phyloP scores from a whole-genome alignment of 2,329 filamentous ascomycete genomes.

The Colletotrichum plurivorum region DNA sequence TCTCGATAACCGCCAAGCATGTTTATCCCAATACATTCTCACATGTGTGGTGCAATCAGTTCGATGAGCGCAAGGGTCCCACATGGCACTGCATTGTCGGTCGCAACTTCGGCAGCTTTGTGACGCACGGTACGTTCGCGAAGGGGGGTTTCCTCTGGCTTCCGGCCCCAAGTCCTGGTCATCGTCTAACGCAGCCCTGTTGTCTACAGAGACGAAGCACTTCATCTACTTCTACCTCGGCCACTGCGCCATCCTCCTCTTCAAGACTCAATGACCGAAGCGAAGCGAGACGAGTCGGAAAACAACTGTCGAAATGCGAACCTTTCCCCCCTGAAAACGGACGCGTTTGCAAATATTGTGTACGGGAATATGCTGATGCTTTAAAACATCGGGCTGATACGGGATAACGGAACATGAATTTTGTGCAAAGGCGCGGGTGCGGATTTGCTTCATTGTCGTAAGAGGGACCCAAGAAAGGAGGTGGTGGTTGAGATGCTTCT shows the following conservation, averaged over 20 bases:
- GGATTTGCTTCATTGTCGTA: slow-evolving; percentile 4
- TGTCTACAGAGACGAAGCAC: slow-evolving; percentile 89
- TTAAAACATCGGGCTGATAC: slow-evolving; percentile 15
- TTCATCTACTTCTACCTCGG: slow-evolving; percentile 99
- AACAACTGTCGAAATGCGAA: slow-evolving; percentile 23
- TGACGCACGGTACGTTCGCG: slow-evolving; percentile 86
- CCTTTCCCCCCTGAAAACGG: neutral
- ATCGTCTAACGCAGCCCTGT: neutral
- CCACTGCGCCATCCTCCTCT: slow-evolving; percentile 96
- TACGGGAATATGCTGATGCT: slow-evolving; percentile 15
- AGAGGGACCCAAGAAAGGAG: slow-evolving; percentile 1
- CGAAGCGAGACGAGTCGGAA: slow-evolving; percentile 11
- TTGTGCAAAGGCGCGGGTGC: slow-evolving; percentile 28
- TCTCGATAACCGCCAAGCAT: slow-evolving; percentile 33
- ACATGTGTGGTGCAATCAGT: slow-evolving; percentile 67
- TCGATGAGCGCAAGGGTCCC: slow-evolving; percentile 95
- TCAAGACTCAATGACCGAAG: slow-evolving; percentile 90
- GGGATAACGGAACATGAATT: slow-evolving; percentile 36
- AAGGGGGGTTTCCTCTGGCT: neutral
- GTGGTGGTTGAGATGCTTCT: slow-evolving; percentile 10
- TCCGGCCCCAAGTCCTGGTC: neutral
- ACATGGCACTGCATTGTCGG: slow-evolving; percentile 99
- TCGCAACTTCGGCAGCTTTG: slow-evolving; percentile 98
- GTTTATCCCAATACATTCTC: slow-evolving; percentile 9
- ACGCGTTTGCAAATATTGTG: slow-evolving; percentile 21